Percentiles rank a stretch among this genome's conserved stretches.
phyloP scores from a whole-genome alignment of 2,329 filamentous ascomycete species.

The Fusarium mangiferae region DNA sequence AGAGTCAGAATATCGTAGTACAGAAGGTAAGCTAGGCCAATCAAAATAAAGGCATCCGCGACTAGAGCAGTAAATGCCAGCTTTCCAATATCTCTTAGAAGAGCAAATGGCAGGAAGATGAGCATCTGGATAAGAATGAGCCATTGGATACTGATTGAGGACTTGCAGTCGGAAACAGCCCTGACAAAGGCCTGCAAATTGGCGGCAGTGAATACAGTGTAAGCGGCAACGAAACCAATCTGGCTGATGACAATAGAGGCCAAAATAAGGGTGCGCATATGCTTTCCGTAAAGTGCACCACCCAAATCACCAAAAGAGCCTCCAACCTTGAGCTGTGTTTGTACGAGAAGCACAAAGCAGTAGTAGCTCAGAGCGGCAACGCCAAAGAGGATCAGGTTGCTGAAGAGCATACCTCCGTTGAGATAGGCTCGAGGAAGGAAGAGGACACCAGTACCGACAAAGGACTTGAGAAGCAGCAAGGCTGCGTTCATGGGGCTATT shows the following conservation, averaged over 20 bases:
- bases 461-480: slow-evolving; percentile 91
- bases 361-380: slow-evolving; percentile 93
- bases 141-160: slow-evolving; percentile 84
- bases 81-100: slow-evolving; percentile 97
- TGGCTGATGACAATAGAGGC: slow-evolving; percentile 94
- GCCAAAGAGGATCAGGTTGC: slow-evolving; percentile 86
- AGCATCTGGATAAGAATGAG: slow-evolving; percentile 95
- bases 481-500: slow-evolving; percentile 83
- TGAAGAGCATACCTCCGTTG: slow-evolving; percentile 98
- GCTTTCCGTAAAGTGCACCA: slow-evolving; percentile 87
- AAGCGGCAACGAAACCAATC: slow-evolving; percentile 92
- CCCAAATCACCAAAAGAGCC: slow-evolving; percentile 99
- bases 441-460: slow-evolving; percentile 94
- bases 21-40: slow-evolving; percentile 92
- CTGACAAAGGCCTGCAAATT: slow-evolving; percentile 95
- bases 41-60: slow-evolving; percentile 92
- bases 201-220: slow-evolving; percentile 96
- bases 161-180: slow-evolving; percentile 88
- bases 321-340: slow-evolving; percentile 83
- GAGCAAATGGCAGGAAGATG: slow-evolving; percentile 92
- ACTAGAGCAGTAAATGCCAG: slow-evolving; percentile 94
- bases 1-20: slow-evolving; percentile 95
- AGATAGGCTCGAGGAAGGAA: slow-evolving; percentile 93
- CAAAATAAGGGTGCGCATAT: slow-evolving; percentile 89
- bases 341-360: slow-evolving; percentile 94